Conservation (phyloP, 2,329 filamentous ascomycete species). For the Diaporthe longicolla region DNA sequence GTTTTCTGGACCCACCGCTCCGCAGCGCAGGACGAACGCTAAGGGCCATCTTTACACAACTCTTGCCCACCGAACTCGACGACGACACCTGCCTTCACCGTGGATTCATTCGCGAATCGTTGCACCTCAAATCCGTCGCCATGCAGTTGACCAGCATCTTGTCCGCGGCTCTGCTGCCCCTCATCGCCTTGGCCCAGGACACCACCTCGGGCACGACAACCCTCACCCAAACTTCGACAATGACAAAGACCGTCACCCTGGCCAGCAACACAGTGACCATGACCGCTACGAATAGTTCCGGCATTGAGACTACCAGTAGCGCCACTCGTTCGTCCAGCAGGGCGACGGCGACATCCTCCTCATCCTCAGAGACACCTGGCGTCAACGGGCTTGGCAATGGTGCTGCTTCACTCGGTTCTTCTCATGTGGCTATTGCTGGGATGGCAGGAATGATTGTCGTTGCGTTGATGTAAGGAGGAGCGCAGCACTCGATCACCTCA, state of each 20-base stretch:
- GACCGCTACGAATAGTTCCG: constrained; percentile 31
- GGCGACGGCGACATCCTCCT: constrained; percentile 44
- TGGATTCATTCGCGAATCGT: constrained; percentile 37
- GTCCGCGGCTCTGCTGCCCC: constrained; percentile 65
- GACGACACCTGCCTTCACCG: constrained; percentile 31
- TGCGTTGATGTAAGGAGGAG: constrained; percentile 62
- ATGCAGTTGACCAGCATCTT: constrained; percentile 63
- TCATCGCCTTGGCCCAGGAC: constrained; percentile 64
- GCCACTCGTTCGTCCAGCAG: constrained; percentile 32
- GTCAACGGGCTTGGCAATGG: constrained; percentile 49
- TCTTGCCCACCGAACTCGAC: constrained; percentile 25
- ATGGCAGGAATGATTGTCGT: constrained; percentile 65
- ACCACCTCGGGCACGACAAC: constrained; percentile 62
- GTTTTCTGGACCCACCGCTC: constrained; percentile 11
- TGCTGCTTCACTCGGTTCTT: constrained; percentile 59
- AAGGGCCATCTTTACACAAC: neutral
- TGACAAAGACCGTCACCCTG: constrained; percentile 61
- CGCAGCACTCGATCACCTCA: neutral
- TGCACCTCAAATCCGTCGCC: constrained; percentile 38
- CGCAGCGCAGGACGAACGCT: constrained; percentile 9
- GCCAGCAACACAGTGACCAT: constrained; percentile 53
- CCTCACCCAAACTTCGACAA: constrained; percentile 65
- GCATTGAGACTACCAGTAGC: constrained; percentile 47
- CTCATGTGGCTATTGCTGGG: constrained; percentile 63
- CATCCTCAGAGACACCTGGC: constrained; percentile 52